phyloP scores from a whole-genome alignment of 1,139 yeast genomes.

The Sugiyamaella paludigena region DNA sequence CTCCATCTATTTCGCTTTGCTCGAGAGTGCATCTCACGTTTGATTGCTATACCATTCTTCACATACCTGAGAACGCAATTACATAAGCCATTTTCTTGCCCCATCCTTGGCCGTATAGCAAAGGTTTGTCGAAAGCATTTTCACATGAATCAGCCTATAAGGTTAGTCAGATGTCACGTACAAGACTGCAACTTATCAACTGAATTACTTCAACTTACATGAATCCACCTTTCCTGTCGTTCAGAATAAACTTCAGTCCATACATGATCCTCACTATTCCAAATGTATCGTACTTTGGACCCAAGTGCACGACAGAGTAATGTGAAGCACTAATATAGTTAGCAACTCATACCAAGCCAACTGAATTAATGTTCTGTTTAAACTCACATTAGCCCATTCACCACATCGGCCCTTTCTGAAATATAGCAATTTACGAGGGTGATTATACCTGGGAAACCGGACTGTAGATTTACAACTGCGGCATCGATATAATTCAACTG shows the following conservation, averaged over 20 bases:
- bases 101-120: slow-evolving; percentile 79
- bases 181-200: neutral
- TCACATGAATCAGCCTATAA: slow-evolving; percentile 69
- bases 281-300: slow-evolving; percentile 62
- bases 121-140: slow-evolving; percentile 77
- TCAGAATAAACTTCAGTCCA: slow-evolving; percentile 89
- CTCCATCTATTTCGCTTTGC: too few species aligned
- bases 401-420: slow-evolving; percentile 85
- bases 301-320: slow-evolving; percentile 68
- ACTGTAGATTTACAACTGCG: slow-evolving; percentile 45
- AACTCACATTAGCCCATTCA: slow-evolving; percentile 74
- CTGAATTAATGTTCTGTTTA: neutral
- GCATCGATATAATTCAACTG: slow-evolving; percentile 66
- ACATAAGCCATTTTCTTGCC: slow-evolving; percentile 90
- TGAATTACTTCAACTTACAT: slow-evolving; percentile 49
- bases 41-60: neutral
- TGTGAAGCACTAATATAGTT: slow-evolving; percentile 52
- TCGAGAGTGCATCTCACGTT: too few species aligned
- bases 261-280: slow-evolving; percentile 90
- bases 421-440: slow-evolving; percentile 58
- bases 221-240: slow-evolving; percentile 69
- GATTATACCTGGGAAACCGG: slow-evolving; percentile 75
- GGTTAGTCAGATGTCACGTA: slow-evolving; percentile 1
- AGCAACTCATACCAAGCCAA: neutral
- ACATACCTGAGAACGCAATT: slow-evolving; percentile 55